phyloP scores from a whole-genome alignment of 768 basidiomycete species.

The Tylopilus felleus region DNA sequence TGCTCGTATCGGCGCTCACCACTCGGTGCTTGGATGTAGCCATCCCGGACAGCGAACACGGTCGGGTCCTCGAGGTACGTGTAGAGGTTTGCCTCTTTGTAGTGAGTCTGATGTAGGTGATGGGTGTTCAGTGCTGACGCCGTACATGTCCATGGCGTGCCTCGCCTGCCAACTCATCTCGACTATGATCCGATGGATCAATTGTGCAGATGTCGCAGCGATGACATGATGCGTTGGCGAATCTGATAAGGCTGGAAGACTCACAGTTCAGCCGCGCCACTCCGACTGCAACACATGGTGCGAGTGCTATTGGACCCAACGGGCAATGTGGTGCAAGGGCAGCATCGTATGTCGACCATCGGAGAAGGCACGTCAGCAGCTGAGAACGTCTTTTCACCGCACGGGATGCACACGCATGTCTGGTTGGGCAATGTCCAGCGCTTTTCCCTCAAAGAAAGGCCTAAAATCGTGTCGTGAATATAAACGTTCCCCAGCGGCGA shows the following conservation, averaged over 20 bases:
- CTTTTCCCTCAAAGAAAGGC: not conserved
- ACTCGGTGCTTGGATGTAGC: too few relatives aligned
- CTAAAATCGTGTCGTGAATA: not conserved
- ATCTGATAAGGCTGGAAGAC: constrained; percentile 17
- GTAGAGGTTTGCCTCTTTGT: too few relatives aligned
- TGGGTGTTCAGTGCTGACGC: too few relatives aligned
- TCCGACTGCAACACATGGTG: constrained; percentile 64
- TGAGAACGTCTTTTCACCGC: not conserved
- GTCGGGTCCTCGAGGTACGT: too few relatives aligned
- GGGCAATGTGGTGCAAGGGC: not conserved
- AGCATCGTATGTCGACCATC: not conserved
- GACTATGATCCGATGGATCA: constrained; percentile 23
- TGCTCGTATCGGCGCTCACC: not conserved
- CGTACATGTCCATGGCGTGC: too few relatives aligned
- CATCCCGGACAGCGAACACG: too few relatives aligned
- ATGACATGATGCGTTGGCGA: not conserved
- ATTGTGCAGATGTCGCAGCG: not conserved
- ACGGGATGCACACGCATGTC: not conserved
- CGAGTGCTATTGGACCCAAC: not conserved
- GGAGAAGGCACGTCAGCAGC: not conserved
- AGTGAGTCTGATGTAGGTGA: too few relatives aligned
- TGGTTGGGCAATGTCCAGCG: not conserved
- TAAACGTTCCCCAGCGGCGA: not conserved
- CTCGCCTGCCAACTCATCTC: too few relatives aligned
- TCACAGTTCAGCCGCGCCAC: constrained; percentile 44